phyloP scores from a whole-genome alignment of 768 basidiomycete genomes.

The Suillus plorans region DNA sequence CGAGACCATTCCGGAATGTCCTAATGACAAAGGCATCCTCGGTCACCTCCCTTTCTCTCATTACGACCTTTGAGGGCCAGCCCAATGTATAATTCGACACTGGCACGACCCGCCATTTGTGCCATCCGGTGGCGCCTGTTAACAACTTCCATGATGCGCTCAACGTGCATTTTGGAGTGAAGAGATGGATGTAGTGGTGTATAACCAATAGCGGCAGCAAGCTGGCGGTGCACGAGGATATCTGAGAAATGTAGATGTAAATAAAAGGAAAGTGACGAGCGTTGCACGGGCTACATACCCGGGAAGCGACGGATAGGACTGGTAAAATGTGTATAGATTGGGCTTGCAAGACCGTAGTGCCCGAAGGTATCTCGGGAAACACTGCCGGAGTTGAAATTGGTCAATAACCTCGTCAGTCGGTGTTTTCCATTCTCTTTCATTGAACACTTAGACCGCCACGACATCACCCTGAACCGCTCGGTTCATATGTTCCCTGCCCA shows the following conservation, averaged over 20 bases:
- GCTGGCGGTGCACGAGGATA: conserved; percentile 90
- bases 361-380: conserved; percentile 90
- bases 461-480: conserved; percentile 92
- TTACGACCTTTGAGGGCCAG: conserved; percentile 78
- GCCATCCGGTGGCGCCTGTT: conserved; percentile 95
- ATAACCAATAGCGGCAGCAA: conserved; percentile 86
- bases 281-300: conserved; percentile 43
- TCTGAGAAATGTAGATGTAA: conserved; percentile 42
- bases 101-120: conserved; percentile 95
- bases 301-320: conserved; percentile 97
- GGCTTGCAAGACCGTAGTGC: conserved; percentile 95
- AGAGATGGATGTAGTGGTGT: conserved; percentile 81
- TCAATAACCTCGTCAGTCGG: conserved; percentile 92
- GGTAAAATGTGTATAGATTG: conserved; percentile 98
- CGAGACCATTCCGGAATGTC: conserved; percentile 90
- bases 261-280: background rate
- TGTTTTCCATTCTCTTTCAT: conserved; percentile 88
- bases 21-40: conserved; percentile 94
- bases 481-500: conserved; percentile 94
- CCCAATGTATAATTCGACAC: conserved; percentile 97
- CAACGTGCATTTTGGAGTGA: conserved; percentile 86
- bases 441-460: conserved; percentile 86
- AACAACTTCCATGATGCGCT: conserved; percentile 80
- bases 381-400: conserved; percentile 91
- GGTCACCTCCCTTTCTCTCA: conserved; percentile 42